Evolutionary conservation across 2,329 filamentous ascomycete genomes (phyloP).

Genomic region (Colletotrichum sp.): DNA sequence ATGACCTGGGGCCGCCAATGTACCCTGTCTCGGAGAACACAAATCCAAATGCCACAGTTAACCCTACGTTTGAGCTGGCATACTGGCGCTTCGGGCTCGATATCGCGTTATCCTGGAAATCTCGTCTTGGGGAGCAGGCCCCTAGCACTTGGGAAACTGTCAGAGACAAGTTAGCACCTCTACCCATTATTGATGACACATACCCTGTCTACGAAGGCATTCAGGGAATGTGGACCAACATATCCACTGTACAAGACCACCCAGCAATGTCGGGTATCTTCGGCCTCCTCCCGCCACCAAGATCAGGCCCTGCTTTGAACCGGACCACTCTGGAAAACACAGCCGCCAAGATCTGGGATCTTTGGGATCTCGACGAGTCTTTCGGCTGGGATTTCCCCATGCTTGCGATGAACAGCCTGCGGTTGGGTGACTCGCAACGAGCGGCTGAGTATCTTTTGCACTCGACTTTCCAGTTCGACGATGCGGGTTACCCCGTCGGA

Average conservation of each 20-base stretch:
- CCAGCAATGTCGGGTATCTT: slow-evolving; percentile 48
- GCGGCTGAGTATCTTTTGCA: slow-evolving; percentile 51
- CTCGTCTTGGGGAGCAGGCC: slow-evolving; percentile 45
- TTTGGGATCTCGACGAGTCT: slow-evolving; percentile 43
- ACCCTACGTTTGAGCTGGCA: slow-evolving; percentile 64
- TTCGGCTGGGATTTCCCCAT: slow-evolving; percentile 52
- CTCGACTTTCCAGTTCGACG: slow-evolving; percentile 58
- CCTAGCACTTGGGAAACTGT: slow-evolving; percentile 54
- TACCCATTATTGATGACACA: slow-evolving; percentile 53
- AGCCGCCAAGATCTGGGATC: slow-evolving; percentile 39
- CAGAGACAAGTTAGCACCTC: slow-evolving; percentile 54
- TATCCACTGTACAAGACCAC: slow-evolving; percentile 44
- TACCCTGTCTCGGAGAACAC: slow-evolving; percentile 62
- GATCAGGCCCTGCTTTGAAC: slow-evolving; percentile 37
- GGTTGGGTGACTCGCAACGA: slow-evolving; percentile 42
- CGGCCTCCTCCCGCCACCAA: slow-evolving; percentile 45
- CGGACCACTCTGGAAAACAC: slow-evolving; percentile 39
- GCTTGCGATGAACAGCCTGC: slow-evolving; percentile 48
- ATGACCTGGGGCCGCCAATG: slow-evolving; percentile 53
- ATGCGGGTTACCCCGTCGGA: slow-evolving; percentile 59
- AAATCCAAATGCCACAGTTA: slow-evolving; percentile 58
- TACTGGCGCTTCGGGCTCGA: slow-evolving; percentile 68
- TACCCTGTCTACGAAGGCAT: slow-evolving; percentile 60
- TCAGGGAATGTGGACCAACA: slow-evolving; percentile 44
- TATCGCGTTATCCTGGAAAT: slow-evolving; percentile 57